These are phyloP conservation scores for Penicillium sp. DNA, from an alignment of 2,329 filamentous ascomycete species.

Conservation along the genomic window DNA sequence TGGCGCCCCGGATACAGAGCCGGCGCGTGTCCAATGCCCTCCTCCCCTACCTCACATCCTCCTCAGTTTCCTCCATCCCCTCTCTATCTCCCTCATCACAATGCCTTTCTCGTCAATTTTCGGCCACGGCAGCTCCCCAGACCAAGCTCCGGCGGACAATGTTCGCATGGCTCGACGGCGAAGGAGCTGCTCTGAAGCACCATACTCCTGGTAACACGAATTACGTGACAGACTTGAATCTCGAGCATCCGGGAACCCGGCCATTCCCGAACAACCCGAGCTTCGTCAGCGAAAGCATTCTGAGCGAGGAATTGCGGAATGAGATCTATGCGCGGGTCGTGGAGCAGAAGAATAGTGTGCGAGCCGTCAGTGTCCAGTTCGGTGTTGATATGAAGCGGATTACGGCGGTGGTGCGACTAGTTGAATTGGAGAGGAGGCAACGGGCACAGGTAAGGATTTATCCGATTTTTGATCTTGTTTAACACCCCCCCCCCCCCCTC, in stretches of 20 bases:
- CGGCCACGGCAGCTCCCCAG: constrained; percentile 31
- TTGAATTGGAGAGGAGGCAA: constrained; percentile 80
- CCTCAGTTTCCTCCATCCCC: constrained; percentile 19
- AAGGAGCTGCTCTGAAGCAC: constrained; percentile 31
- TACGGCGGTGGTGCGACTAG: constrained; percentile 77
- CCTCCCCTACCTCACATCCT: constrained; percentile 31
- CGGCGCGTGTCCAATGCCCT: constrained; percentile 33
- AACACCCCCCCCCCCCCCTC: constrained; percentile 3
- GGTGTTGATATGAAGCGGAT: constrained; percentile 78
- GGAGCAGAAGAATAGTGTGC: constrained; percentile 62
- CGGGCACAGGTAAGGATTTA: constrained; percentile 61
- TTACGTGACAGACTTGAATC: not conserved
- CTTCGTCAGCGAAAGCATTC: constrained; percentile 67
- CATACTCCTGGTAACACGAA: constrained; percentile 32
- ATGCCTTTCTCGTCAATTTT: constrained; percentile 29
- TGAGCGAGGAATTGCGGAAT: constrained; percentile 68
- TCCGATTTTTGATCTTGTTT: constrained; percentile 2
- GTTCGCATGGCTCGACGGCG: constrained; percentile 54
- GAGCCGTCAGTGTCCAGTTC: constrained; percentile 70
- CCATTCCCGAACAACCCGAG: constrained; percentile 71
- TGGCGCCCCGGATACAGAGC: constrained; percentile 41
- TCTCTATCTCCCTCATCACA: constrained; percentile 19
- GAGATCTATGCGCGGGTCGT: constrained; percentile 68
- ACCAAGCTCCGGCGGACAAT: constrained; percentile 53
- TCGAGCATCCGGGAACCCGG: constrained; percentile 18